A percentile compares a stretch with the other conserved stretches of the same genome.
These are phyloP conservation scores for Casuarina equisetifolia DNA, from an alignment of 306 rosid species.

Conservation along the genomic window DNA sequence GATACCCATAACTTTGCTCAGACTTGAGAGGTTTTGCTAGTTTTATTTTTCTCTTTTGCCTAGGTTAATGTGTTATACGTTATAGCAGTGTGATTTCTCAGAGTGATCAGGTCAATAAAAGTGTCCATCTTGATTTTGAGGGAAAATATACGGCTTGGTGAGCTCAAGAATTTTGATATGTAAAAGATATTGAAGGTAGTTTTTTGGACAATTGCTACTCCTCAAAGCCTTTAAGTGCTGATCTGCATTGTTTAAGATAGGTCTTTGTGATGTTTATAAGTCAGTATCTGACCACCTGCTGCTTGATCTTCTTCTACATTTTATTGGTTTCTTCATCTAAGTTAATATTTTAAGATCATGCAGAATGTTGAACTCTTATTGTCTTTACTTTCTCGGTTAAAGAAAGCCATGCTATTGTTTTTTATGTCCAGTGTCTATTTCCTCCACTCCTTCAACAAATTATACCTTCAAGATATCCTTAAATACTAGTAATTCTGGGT, in stretches of 20 bases:
- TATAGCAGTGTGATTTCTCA: constrained; percentile 31
- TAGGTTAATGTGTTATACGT: constrained; percentile 16
- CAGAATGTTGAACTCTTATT: background rate
- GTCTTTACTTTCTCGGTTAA: background rate
- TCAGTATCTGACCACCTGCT: constrained; percentile 2
- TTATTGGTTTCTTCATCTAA: background rate
- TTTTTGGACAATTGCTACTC: constrained; percentile 24
- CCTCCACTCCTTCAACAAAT: background rate
- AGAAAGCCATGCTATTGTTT: constrained; percentile 7
- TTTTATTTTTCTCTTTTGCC: constrained; percentile 26
- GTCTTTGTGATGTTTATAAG: constrained; percentile 5
- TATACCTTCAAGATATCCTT: constrained; percentile 16
- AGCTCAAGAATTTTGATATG: constrained; percentile 22
- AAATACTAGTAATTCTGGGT: constrained; percentile 37
- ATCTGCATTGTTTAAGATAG: constrained; percentile 9
- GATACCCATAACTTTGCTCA: background rate
- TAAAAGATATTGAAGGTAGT: constrained; percentile 17
- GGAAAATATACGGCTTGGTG: constrained; percentile 20
- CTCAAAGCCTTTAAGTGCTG: constrained; percentile 8
- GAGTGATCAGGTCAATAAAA: constrained; percentile 32
- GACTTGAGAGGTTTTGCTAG: constrained; percentile 17
- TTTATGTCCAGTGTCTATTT: constrained; percentile 3
- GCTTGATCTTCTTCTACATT: constrained; percentile 8
- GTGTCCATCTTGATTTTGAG: constrained; percentile 24
- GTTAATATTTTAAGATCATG: background rate